Base-by-base conservation (phyloP, 2,329 filamentous ascomycete genomes). In the Ilyonectria sp. region DNA sequence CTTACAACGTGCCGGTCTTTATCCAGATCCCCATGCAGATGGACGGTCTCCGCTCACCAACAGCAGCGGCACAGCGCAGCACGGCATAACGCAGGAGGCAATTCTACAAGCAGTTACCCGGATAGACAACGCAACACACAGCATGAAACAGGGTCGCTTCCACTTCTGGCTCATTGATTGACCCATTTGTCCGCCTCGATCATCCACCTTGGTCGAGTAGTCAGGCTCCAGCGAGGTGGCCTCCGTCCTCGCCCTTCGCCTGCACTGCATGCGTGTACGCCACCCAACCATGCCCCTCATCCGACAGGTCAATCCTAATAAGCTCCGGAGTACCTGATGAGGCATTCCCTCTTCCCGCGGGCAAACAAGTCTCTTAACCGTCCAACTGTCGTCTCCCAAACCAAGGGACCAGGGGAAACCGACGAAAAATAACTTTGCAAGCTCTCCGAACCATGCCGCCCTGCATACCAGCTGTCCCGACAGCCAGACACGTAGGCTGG, bases 391-490 rank as follows among this genome's bases (percentile, higher is more conserved):
- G 63, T 46, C 31, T 60, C 43, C 63, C 50, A 54, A 55, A 31
- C 50, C 56, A 47, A 60, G 26, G 49, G 50, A 19, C 19, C 26
- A 52, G 63, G n/a, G 43, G 19, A 56, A 52, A 65, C 57, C 50
- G 57, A 44, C 57, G 19, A 56, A 8, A 19, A 19, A 52, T 44
- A 60, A 52, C n/a, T 56, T 40, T 37, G 29, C 58, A 40, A 54
- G 50, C 13, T 21, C 33, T 31, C 33, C 43, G 44, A 37, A 56
- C 50, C 31, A 49, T 49, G 31, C 50, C 26, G 40, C 55, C 29
- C 33, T 50, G 52, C 57, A 65, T 60, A 43, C 63, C 63, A 64
- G 61, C 53, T 52, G 31, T 23, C 19, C 29, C 13, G 61, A 52
- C 37, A 29, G 9, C 54, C 35, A 31, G 49, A 55, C 26, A 50